Base-by-base conservation (phyloP, 2,329 filamentous ascomycete genomes). In the Metarhizium rileyi region DNA sequence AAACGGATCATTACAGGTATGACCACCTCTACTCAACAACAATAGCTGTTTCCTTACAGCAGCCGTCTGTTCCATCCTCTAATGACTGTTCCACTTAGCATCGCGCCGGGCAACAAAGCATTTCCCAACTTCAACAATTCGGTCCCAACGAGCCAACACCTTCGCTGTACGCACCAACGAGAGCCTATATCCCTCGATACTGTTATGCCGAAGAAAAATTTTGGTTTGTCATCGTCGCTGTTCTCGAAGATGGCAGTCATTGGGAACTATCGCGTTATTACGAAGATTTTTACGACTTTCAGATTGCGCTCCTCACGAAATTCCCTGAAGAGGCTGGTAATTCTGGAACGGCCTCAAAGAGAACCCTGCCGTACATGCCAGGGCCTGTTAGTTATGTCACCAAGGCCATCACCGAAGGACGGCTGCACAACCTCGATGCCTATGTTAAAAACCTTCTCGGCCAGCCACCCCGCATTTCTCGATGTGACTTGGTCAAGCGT, bases 221-320 rank as follows among this genome's bases (percentile, higher is more conserved):
- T 68, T 97, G 93, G 89, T 98, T 97, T 62, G 87, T 96, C 49
- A 91, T 98, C 52, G 90, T 96, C 66, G 89, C 87, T 23, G 78
- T 84, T 59, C 80, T 97, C 66, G 89, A 95, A 62, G 90, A 97
- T 63, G 90, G 90, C 44, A 80, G 87, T 44, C 84, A 87, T 62
- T 97, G 90, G 90, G 90, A 96, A 64, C 72, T 98, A 46, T 91
- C 89, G 36, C 83, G 93, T 55, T 93, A 95, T 63, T 98, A 98
- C 63, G 90, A 97, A 66, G 93, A 97, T 70, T 98, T 98, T 64
- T 98, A 97, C 70, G 93, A 97, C 66, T 91, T 97, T 66, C 93
- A 98, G 66, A 97, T 97, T 62, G 88, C 90, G 28, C 81, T 98
- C 8, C 80, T 98, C 45, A 91, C 90, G 42, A 88, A 84, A 56